phyloP scores from a whole-genome alignment of 2,329 filamentous ascomycete species.

The Neoscytalidium dimidiatum region DNA sequence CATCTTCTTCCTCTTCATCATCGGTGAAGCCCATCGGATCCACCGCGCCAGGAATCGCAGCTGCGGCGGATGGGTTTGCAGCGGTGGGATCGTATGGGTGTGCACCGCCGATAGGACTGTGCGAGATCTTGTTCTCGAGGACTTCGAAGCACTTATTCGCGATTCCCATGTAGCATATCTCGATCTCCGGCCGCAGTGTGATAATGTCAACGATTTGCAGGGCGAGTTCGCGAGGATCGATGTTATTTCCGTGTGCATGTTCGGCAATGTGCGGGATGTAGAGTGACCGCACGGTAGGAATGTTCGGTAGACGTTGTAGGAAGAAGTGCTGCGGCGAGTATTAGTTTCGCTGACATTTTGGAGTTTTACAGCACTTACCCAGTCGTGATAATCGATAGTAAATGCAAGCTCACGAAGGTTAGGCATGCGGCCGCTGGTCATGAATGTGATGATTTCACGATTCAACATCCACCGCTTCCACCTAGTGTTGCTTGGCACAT shows the following conservation, averaged over 20 bases:
- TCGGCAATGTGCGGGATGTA: conserved; percentile 70
- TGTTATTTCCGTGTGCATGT: conserved; percentile 55
- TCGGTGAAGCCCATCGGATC: conserved; percentile 19
- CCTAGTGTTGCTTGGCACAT: conserved; percentile 40
- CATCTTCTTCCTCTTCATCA: conserved; percentile 20
- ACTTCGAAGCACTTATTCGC: conserved; percentile 81
- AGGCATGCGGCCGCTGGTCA: conserved; percentile 76
- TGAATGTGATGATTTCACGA: conserved; percentile 68
- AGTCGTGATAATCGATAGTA: conserved; percentile 73
- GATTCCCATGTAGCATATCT: conserved; percentile 76
- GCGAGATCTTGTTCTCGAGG: conserved; percentile 61
- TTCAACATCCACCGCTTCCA: conserved; percentile 73
- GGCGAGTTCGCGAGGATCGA: conserved; percentile 70
- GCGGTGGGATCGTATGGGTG: conserved; percentile 20
- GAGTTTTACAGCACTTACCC: conserved; percentile 57
- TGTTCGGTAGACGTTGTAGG: conserved; percentile 70
- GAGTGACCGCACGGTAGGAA: conserved; percentile 69
- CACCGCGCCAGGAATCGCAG: conserved; percentile 6
- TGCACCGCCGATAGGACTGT: conserved; percentile 36
- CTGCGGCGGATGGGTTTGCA: neutral
- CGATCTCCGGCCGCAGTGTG: conserved; percentile 72
- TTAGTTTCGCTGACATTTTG: neutral
- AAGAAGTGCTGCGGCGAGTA: conserved; percentile 68
- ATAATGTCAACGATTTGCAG: conserved; percentile 78
- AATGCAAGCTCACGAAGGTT: conserved; percentile 71